Evolutionary conservation across 306 rosid genomes (phyloP), one percentile per base, ranked within the genome.

Genomic region (Dryas drummondii): DNA sequence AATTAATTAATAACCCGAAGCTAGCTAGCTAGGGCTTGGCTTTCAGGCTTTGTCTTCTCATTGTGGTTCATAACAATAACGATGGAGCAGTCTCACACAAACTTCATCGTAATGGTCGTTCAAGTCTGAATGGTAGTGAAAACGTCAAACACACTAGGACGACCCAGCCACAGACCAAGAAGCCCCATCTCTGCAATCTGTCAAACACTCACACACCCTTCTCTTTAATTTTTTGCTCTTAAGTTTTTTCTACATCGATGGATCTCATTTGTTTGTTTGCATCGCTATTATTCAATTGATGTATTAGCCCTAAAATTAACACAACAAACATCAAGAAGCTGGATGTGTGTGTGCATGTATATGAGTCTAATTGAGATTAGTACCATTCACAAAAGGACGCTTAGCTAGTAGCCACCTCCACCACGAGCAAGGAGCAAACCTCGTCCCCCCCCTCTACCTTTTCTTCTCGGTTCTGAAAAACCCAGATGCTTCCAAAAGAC

Each of bases 401-500:
- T 60, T 4, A 66, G 76, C 90, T 76, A 87, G 65, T 84, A 46
- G 93, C 89, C 93, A 88, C 54, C 73, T 13, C 49, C 79, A 59
- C 77, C 79, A 74, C 66, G 70, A 44, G 60, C 77, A 79, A 13
- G 6, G 7, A 32, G 48, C 58, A 72, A 64, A 6, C 66, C 77
- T 61, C 73, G 68, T 68, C 78, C 70, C 80, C 64, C 70, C 72
- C 26, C 48, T 58, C 82, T 53, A 45, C 17, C 54, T 41, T 40
- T 42, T 61, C 70, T 53, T 77, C 80, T 84, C 80, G 86, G 37
- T 77, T 75, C 11, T 67, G 76, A 59, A 63, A 41, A 72, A 54
- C 54, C 51, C 86, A 84, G 88, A 90, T 82, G 86, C 86, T 74
- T 88, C 92, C 93, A 90, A 87, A 87, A 83, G 86, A 75, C 74